Percentiles rank a stretch among this genome's conserved stretches.
These are phyloP conservation scores for Pachyrhizus erosus DNA, from an alignment of 306 rosid species.

Conservation along the genomic window DNA sequence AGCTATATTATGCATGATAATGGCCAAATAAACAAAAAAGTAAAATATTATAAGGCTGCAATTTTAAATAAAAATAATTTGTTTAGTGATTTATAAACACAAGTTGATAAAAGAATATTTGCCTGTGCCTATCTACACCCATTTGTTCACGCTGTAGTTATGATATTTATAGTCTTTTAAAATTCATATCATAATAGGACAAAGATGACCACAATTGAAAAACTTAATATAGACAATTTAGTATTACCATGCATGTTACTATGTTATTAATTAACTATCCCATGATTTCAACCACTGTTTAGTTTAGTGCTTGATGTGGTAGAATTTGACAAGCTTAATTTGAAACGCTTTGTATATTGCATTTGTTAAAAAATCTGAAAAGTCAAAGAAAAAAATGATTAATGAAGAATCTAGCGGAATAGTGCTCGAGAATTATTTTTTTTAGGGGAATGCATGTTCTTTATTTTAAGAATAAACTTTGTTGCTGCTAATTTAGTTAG, in stretches of 20 bases:
- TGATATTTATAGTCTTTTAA: conserved; percentile 5
- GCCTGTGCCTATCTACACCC: not conserved
- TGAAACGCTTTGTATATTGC: not conserved
- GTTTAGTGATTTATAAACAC: not conserved
- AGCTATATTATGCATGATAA: not conserved
- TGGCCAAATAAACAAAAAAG: not conserved
- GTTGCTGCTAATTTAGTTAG: not conserved
- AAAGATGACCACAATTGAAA: not conserved
- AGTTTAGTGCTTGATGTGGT: not conserved
- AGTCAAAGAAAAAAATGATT: conserved; percentile 20
- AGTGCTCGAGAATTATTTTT: not conserved
- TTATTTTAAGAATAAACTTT: conserved; percentile 28
- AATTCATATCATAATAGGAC: conserved; percentile 12
- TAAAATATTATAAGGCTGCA: not conserved
- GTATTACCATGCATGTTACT: conserved; percentile 11
- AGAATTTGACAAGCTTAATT: not conserved
- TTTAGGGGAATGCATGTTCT: not conserved
- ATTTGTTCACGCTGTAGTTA: conserved; percentile 4
- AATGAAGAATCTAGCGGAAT: not conserved
- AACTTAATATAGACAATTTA: conserved; percentile 2
- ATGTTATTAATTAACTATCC: not conserved
- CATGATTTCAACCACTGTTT: not conserved
- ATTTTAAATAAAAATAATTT: not conserved
- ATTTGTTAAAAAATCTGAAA: not conserved
- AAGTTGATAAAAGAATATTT: conserved; percentile 7